A percentile compares a stretch with the other conserved stretches of the same genome.
Conservation (phyloP, 352 stramenopile genomes). For the Phytophthora crassamura region DNA sequence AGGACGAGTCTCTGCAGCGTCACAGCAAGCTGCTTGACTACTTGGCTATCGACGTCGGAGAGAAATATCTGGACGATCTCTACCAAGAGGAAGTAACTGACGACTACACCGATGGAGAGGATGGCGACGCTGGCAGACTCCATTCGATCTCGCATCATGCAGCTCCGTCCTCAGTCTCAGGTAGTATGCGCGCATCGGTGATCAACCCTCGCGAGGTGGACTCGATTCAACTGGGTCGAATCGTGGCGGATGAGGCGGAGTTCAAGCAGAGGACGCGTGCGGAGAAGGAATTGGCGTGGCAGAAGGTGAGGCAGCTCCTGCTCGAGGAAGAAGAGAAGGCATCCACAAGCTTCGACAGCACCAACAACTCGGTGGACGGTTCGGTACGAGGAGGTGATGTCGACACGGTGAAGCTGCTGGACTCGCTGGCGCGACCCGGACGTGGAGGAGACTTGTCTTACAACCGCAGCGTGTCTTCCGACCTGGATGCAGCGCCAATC, state of each 20-base stretch:
- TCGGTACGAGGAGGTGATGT: slow-evolving; percentile 37
- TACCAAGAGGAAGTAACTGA: slow-evolving; percentile 52
- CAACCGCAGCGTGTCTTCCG: slow-evolving; percentile 38
- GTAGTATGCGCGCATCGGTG: slow-evolving; percentile 43
- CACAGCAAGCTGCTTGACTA: slow-evolving; percentile 71
- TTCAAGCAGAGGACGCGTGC: slow-evolving; percentile 51
- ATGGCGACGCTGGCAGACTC: slow-evolving; percentile 36
- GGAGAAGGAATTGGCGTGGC: slow-evolving; percentile 48
- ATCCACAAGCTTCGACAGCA: slow-evolving; percentile 11
- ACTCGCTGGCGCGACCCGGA: slow-evolving; percentile 39
- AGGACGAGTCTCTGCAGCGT: slow-evolving; percentile 28
- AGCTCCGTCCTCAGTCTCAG: slow-evolving; percentile 40
- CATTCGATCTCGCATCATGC: slow-evolving; percentile 32
- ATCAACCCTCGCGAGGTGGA: slow-evolving; percentile 57
- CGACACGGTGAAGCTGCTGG: slow-evolving; percentile 45
- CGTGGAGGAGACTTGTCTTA: slow-evolving; percentile 33
- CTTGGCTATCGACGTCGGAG: slow-evolving; percentile 53
- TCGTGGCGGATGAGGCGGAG: slow-evolving; percentile 51
- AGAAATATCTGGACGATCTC: slow-evolving; percentile 60
- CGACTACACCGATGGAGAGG: slow-evolving; percentile 23
- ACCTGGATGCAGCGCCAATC: slow-evolving; percentile 23
- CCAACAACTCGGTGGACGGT: slow-evolving; percentile 49
- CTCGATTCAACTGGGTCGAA: slow-evolving; percentile 38
- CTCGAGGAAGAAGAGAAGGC: slow-evolving; percentile 43
- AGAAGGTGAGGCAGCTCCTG: slow-evolving; percentile 50